Conservation (phyloP, 2,329 filamentous ascomycete genomes). For the Passalora sequoiae region DNA sequence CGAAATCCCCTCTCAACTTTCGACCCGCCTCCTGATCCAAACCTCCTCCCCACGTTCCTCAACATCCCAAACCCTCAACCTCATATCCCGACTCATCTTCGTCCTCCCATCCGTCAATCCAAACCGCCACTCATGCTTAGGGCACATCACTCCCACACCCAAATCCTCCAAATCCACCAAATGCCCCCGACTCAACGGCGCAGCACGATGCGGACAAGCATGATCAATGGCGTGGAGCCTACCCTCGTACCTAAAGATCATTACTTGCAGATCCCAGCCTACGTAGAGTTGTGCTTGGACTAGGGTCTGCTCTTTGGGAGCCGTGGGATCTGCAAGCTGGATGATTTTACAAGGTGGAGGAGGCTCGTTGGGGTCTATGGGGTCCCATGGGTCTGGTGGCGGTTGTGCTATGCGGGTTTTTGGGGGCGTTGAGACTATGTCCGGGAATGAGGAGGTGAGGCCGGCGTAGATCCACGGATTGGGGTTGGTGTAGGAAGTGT, state of each 20-base stretch:
- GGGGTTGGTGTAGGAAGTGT: too few species aligned
- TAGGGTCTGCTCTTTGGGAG: neutral
- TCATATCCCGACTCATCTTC: neutral
- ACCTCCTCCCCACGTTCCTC: neutral
- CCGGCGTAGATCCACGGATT: slow-evolving; percentile 1
- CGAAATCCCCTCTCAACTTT: too few species aligned
- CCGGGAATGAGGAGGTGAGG: neutral
- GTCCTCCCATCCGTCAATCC: neutral
- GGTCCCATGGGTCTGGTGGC: neutral
- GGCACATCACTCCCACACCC: neutral
- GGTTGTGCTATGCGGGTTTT: slow-evolving; percentile 1
- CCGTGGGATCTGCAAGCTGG: neutral
- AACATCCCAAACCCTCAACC: slow-evolving; percentile 1
- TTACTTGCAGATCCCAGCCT: neutral
- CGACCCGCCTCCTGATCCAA: neutral
- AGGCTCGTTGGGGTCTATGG: neutral
- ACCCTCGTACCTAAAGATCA: neutral
- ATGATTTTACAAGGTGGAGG: neutral
- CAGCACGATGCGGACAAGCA: slow-evolving; percentile 1
- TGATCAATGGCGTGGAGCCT: neutral
- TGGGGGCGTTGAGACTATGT: neutral
- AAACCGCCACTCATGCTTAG: slow-evolving; percentile 1
- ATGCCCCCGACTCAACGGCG: neutral
- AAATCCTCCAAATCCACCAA: neutral
- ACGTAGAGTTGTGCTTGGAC: neutral